phyloP scores from a whole-genome alignment of 371 early-diverging fungal species.

The Nosema muscidifuracis region DNA sequence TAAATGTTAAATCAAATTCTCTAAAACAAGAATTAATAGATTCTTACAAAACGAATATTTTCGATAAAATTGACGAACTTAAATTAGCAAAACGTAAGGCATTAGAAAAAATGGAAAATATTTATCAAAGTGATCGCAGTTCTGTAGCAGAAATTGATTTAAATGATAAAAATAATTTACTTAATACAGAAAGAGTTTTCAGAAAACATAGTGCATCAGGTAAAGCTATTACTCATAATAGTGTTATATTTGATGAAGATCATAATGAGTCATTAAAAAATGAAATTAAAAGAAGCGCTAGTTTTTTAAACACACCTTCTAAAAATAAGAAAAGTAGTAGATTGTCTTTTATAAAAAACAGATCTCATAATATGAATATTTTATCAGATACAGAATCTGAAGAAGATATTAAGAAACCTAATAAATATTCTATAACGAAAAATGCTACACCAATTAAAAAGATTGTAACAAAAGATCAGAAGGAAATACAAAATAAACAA shows the following conservation, averaged over 20 bases:
- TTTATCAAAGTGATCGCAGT: constrained; percentile 26
- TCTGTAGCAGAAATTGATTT: neutral
- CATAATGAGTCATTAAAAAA: too few species aligned
- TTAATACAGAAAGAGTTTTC: neutral
- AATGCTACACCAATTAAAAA: too few species aligned
- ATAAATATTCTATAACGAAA: too few species aligned
- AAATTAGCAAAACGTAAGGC: constrained; percentile 19
- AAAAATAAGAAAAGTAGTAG: too few species aligned
- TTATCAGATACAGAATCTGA: too few species aligned
- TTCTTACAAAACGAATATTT: constrained; percentile 45
- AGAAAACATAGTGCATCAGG: neutral
- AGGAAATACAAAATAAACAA: too few species aligned
- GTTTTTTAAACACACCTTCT: too few species aligned
- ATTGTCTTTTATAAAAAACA: too few species aligned
- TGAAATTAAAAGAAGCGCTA: too few species aligned
- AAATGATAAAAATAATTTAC: neutral
- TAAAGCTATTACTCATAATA: neutral
- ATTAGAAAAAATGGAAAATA: constrained; percentile 40
- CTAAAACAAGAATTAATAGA: constrained; percentile 41
- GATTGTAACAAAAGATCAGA: too few species aligned
- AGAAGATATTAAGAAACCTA: too few species aligned
- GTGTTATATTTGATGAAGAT: neutral
- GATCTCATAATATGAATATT: too few species aligned
- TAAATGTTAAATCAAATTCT: constrained; percentile 38
- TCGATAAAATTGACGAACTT: constrained; percentile 41